phyloP scores from a whole-genome alignment of 2,329 filamentous ascomycete genomes.

The Claviceps sp. region DNA sequence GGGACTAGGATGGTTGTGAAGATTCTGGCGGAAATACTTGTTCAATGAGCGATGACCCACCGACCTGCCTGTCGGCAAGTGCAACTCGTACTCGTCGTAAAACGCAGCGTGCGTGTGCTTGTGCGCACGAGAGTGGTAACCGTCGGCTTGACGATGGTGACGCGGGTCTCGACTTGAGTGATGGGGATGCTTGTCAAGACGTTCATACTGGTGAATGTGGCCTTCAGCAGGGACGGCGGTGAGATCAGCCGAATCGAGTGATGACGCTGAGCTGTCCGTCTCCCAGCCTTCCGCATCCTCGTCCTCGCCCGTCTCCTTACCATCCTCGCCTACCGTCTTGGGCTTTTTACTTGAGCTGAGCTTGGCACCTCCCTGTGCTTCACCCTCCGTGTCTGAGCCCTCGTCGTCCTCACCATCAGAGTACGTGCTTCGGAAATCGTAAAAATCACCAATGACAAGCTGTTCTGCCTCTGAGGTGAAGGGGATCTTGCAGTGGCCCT shows the following conservation, averaged over 20 bases:
- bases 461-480: slow-evolving; percentile 82
- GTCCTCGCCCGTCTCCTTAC: slow-evolving; percentile 35
- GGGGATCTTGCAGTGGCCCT: slow-evolving; percentile 91
- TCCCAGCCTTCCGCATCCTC: slow-evolving; percentile 75
- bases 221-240: slow-evolving; percentile 65
- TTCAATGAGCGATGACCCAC: slow-evolving; percentile 82
- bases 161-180: slow-evolving; percentile 60
- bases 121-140: slow-evolving; percentile 73
- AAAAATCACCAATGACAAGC: slow-evolving; percentile 88
- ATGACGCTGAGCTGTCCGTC: slow-evolving; percentile 83
- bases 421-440: slow-evolving; percentile 93
- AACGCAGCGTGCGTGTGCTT: slow-evolving; percentile 63
- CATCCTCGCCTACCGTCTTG: slow-evolving; percentile 37
- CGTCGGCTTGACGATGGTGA: slow-evolving; percentile 60
- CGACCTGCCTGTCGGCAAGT: slow-evolving; percentile 77
- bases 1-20: slow-evolving; percentile 67
- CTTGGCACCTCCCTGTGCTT: slow-evolving; percentile 50
- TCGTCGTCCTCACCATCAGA: slow-evolving; percentile 62
- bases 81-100: slow-evolving; percentile 84
- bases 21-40: slow-evolving; percentile 84
- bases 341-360: slow-evolving; percentile 46
- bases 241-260: slow-evolving; percentile 73
- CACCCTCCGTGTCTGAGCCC: slow-evolving; percentile 27
- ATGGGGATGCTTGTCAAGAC: slow-evolving; percentile 59
- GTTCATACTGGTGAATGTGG: slow-evolving; percentile 56